Evolutionary conservation across 2,329 filamentous ascomycete genomes (phyloP).

Genomic region (Neopestalotiopsis sp.): DNA sequence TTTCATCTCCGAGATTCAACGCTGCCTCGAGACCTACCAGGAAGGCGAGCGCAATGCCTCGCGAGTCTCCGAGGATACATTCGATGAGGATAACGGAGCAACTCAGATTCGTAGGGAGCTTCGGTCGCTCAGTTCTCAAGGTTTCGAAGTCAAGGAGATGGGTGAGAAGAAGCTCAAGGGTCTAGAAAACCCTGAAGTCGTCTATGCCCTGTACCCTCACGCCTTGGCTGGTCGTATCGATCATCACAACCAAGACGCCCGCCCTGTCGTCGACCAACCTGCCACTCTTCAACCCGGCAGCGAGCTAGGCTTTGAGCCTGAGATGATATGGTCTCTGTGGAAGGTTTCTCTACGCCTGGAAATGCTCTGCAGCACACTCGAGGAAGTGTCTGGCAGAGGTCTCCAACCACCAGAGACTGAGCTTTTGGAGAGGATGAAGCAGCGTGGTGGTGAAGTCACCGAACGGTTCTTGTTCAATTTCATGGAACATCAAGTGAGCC

Average conservation of each 20-base stretch:
- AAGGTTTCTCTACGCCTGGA: conserved; percentile 86
- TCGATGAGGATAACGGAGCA: conserved; percentile 77
- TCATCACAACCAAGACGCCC: conserved; percentile 59
- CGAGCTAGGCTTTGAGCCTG: conserved; percentile 77
- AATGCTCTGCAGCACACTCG: conserved; percentile 90
- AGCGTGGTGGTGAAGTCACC: conserved; percentile 80
- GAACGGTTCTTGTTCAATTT: conserved; percentile 89
- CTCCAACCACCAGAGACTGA: conserved; percentile 83
- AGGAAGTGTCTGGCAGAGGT: conserved; percentile 66
- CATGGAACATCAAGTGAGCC: conserved; percentile 91
- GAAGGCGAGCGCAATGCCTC: conserved; percentile 78
- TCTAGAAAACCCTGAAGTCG: conserved; percentile 93
- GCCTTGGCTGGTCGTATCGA: conserved; percentile 80
- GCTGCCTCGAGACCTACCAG: conserved; percentile 86
- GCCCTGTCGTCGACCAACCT: conserved; percentile 56
- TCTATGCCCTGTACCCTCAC: conserved; percentile 95
- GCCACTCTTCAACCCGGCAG: conserved; percentile 67
- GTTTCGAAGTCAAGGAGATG: conserved; percentile 96
- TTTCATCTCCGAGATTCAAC: conserved; percentile 94
- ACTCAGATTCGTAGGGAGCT: conserved; percentile 85
- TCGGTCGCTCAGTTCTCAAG: conserved; percentile 83
- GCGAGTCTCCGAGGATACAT: conserved; percentile 72
- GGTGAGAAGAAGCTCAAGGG: conserved; percentile 96
- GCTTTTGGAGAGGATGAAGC: conserved; percentile 72
- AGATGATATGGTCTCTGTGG: conserved; percentile 89